Evolutionary conservation across 352 stramenopile genomes (phyloP).

Genomic region (Phytophthora crassamura): DNA sequence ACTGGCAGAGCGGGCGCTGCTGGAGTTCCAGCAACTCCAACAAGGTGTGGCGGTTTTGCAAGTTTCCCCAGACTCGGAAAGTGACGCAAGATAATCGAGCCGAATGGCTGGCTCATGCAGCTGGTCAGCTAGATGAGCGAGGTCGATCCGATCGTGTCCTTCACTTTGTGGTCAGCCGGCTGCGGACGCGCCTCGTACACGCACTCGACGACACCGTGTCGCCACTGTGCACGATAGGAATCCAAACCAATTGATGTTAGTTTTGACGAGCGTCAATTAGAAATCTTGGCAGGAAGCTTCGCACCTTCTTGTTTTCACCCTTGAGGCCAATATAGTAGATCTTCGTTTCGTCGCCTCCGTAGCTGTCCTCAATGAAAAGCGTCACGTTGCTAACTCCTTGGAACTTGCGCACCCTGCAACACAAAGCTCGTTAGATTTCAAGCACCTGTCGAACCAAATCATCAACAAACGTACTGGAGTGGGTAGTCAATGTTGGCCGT

Average conservation of each 20-base stretch:
- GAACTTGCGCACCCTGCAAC: conserved; percentile 83
- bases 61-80: conserved; percentile 30
- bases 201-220: conserved; percentile 83
- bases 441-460: not conserved
- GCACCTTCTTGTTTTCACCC: conserved; percentile 87
- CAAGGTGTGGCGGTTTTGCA: conserved; percentile 41
- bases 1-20: conserved; percentile 53
- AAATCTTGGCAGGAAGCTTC: not conserved
- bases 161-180: conserved; percentile 80
- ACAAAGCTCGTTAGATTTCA: conserved; percentile 3
- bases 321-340: conserved; percentile 91
- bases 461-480: conserved; percentile 56
- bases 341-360: conserved; percentile 69
- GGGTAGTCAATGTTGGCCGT: conserved; percentile 77
- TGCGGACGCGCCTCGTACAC: conserved; percentile 87
- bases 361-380: conserved; percentile 83
- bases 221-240: conserved; percentile 61
- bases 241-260: conserved; percentile 12
- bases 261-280: conserved; percentile 1
- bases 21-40: conserved; percentile 59
- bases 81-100: conserved; percentile 6
- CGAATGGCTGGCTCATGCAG: conserved; percentile 7
- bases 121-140: conserved; percentile 52
- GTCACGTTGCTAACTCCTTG: conserved; percentile 86
- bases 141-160: conserved; percentile 50